Evolutionary conservation across 2,329 filamentous ascomycete species (phyloP).

Genomic region (Trichoderma hamatum): DNA sequence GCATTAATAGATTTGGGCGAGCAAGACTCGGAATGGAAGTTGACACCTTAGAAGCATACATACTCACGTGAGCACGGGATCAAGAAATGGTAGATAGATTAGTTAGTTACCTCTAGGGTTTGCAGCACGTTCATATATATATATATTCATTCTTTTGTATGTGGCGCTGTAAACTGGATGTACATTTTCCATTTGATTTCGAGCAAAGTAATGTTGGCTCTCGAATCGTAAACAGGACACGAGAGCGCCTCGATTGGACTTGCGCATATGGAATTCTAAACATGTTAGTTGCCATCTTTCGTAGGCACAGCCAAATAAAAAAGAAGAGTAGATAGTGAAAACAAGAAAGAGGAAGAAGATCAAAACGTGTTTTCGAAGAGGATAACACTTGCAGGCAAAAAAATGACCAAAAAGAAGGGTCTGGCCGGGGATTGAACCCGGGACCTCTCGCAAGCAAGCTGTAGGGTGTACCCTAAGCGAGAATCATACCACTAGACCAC

Average conservation of each 20-base stretch:
- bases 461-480: slow-evolving; percentile 25
- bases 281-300: neutral
- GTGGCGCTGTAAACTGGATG: too few species aligned
- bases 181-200: neutral
- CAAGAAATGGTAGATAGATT: neutral
- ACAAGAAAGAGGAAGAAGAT: neutral
- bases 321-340: neutral
- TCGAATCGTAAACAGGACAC: neutral
- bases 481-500: slow-evolving; percentile 28
- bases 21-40: neutral
- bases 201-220: neutral
- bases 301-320: too few species aligned
- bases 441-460: slow-evolving; percentile 46
- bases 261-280: too few species aligned
- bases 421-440: slow-evolving; percentile 52
- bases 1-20: slow-evolving; percentile 9
- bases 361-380: neutral
- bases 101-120: neutral
- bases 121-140: neutral
- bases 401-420: slow-evolving; percentile 34
- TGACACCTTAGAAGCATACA: slow-evolving; percentile 12
- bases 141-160: neutral
- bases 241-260: too few species aligned
- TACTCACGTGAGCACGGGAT: neutral
- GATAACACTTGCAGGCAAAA: too few species aligned